Percentiles rank a stretch among this genome's conserved stretches.
Conservation (phyloP, 495 filamentous ascomycete genomes). For the Sordaria brevicollis region DNA sequence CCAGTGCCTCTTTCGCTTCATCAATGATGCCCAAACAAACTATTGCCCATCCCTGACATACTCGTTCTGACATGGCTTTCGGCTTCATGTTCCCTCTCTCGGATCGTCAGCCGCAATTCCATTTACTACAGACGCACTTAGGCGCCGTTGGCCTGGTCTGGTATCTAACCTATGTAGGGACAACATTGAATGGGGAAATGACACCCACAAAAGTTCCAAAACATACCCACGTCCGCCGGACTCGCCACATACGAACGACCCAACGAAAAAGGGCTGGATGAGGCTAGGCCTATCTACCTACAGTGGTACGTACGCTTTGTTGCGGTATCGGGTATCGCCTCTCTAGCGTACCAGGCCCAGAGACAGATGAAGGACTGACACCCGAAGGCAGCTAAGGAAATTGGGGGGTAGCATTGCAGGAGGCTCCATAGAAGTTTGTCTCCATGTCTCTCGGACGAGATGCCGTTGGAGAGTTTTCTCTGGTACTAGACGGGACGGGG, state of each 20-base stretch:
- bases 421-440: too few species aligned
- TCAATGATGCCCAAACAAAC: neutral
- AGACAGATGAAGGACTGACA: neutral
- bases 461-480: too few species aligned
- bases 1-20: neutral
- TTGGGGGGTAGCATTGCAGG: neutral
- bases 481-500: too few species aligned
- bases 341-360: neutral
- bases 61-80: neutral
- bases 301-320: neutral
- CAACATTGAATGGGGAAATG: neutral
- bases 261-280: neutral
- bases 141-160: neutral
- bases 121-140: neutral
- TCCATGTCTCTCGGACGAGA: too few species aligned
- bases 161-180: neutral
- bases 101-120: neutral
- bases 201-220: neutral
- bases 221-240: neutral
- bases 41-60: neutral
- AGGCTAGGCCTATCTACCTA: too few species aligned
- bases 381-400: neutral
- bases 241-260: neutral
- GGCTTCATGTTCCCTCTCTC: neutral
- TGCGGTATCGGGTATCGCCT: neutral